These are phyloP conservation scores for Boletales sp. DNA, from an alignment of 768 basidiomycete species.

Conservation along the genomic window DNA sequence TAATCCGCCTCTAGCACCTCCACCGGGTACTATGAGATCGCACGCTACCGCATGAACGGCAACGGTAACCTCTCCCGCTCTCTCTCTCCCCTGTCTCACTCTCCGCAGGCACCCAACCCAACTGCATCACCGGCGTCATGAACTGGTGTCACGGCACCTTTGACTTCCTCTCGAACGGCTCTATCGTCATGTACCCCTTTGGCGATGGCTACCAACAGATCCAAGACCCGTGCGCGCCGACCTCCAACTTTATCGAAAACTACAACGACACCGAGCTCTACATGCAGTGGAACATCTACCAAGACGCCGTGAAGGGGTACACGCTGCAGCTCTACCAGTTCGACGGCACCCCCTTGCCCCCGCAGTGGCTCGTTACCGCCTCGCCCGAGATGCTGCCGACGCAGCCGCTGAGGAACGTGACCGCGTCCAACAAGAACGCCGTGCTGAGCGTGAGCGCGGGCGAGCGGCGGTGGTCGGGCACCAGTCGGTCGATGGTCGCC, in stretches of 20 bases:
- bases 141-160: slow-evolving; percentile 89
- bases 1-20: slow-evolving; percentile 43
- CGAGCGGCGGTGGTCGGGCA: slow-evolving; percentile 18
- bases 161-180: slow-evolving; percentile 67
- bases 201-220: slow-evolving; percentile 92
- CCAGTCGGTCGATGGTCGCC: too few relatives aligned
- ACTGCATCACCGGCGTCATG: slow-evolving; percentile 86
- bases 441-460: slow-evolving; percentile 22
- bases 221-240: slow-evolving; percentile 88
- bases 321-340: slow-evolving; percentile 77
- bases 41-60: slow-evolving; percentile 82
- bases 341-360: slow-evolving; percentile 75
- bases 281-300: slow-evolving; percentile 65
- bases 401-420: slow-evolving; percentile 54
- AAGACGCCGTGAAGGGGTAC: slow-evolving; percentile 56
- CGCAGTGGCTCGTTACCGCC: slow-evolving; percentile 60
- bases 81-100: background rate
- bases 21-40: slow-evolving; percentile 81
- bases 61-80: slow-evolving; percentile 56
- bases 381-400: slow-evolving; percentile 89
- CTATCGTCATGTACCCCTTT: slow-evolving; percentile 69
- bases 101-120: slow-evolving; percentile 68
- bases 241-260: slow-evolving; percentile 80
- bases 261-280: slow-evolving; percentile 79
- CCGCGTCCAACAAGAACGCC: slow-evolving; percentile 17